These are phyloP conservation scores for Colletotrichum sp. DNA, from an alignment of 2,329 filamentous ascomycete species.

Conservation along the genomic window DNA sequence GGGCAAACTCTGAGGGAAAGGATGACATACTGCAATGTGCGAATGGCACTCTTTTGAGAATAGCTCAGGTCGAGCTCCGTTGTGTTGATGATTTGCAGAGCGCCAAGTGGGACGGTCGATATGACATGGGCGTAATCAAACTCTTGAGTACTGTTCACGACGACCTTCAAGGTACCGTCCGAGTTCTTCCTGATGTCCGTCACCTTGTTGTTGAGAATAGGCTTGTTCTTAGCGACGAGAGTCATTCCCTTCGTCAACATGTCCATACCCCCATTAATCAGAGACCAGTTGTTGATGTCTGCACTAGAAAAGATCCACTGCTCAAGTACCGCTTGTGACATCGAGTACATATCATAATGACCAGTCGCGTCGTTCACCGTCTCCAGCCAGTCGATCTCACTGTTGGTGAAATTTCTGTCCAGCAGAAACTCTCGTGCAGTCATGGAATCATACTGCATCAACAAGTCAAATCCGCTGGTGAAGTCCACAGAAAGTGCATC, in stretches of 20 bases:
- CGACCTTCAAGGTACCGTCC: conserved; percentile 22
- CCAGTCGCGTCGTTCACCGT: conserved; percentile 26
- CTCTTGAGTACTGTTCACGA: conserved; percentile 24
- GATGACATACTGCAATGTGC: conserved; percentile 26
- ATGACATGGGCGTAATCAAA: conserved; percentile 26
- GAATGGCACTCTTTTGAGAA: conserved; percentile 32
- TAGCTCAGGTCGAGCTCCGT: conserved; percentile 29
- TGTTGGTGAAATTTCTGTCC: conserved; percentile 29
- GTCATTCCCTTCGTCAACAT: conserved; percentile 32
- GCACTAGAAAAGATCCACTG: conserved; percentile 28
- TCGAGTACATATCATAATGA: conserved; percentile 26
- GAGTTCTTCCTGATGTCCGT: conserved; percentile 23
- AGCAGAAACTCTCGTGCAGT: conserved; percentile 25
- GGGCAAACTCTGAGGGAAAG: not conserved
- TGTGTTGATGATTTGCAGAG: conserved; percentile 28
- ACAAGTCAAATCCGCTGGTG: conserved; percentile 19
- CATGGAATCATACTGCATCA: conserved; percentile 26
- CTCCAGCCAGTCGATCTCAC: conserved; percentile 34
- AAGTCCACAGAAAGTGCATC: conserved; percentile 20
- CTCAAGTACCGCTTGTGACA: conserved; percentile 25
- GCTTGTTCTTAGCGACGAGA: conserved; percentile 25
- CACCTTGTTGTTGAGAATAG: conserved; percentile 23
- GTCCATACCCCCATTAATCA: conserved; percentile 35
- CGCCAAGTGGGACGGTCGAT: conserved; percentile 28
- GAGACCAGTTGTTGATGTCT: conserved; percentile 28